These are phyloP conservation scores for Xylariaceae sp. DNA, from an alignment of 2,329 filamentous ascomycete species.

Conservation along the genomic window DNA sequence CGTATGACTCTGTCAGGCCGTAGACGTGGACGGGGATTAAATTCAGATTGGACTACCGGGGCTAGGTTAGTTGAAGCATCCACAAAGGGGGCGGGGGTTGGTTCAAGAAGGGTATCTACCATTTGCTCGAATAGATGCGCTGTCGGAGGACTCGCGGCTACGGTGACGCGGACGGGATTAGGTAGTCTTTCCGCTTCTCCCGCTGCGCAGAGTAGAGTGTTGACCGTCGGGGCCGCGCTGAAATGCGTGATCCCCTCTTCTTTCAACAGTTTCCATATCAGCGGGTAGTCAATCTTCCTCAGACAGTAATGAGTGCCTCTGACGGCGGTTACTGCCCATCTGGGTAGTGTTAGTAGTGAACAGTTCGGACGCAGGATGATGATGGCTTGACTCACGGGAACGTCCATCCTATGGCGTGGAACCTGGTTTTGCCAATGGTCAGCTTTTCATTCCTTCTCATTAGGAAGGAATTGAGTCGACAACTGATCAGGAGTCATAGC, in stretches of 20 bases:
- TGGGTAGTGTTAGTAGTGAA: constrained; percentile 10
- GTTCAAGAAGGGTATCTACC: constrained; percentile 41
- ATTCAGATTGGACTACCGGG: constrained; percentile 53
- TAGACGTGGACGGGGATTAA: constrained; percentile 91
- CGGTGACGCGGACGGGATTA: constrained; percentile 74
- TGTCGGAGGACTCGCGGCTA: constrained; percentile 86
- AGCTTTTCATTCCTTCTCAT: neutral
- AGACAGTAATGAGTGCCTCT: constrained; percentile 93
- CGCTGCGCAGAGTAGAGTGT: constrained; percentile 81
- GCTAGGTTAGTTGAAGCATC: neutral
- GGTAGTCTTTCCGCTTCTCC: constrained; percentile 66
- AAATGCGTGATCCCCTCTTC: constrained; percentile 88
- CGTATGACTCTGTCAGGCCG: constrained; percentile 83
- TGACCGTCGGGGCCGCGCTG: constrained; percentile 93
- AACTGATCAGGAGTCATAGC: neutral
- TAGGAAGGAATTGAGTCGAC: neutral
- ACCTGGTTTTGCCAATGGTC: constrained; percentile 35
- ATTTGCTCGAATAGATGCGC: constrained; percentile 91
- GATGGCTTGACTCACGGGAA: constrained; percentile 51
- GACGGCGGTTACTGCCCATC: constrained; percentile 84
- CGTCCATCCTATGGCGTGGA: constrained; percentile 71
- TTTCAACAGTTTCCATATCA: constrained; percentile 86
- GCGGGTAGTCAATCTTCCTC: constrained; percentile 87
- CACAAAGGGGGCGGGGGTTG: neutral
- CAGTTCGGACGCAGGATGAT: neutral